Evolutionary conservation across 106 monocot genomes (phyloP), one percentile per base, ranked within the genome.

Genomic region (Posidonia australis): DNA sequence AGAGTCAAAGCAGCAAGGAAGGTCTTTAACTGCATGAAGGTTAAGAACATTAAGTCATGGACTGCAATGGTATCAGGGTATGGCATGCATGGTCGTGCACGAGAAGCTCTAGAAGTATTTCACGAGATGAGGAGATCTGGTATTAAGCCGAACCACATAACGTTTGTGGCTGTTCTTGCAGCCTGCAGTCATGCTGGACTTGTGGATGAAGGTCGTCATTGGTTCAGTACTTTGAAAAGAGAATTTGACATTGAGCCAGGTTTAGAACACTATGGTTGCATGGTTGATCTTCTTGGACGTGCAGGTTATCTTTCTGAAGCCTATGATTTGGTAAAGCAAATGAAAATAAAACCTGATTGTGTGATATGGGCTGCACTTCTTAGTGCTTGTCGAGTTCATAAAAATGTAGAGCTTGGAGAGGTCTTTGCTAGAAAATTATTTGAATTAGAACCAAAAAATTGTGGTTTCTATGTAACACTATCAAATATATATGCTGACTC

Each of bases 191-290:
- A 94, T 64, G 71, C 86, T 3, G 93, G 89, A 9, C 82, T 94
- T 45, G 29, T 84, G 5, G 56, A 82, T 19, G 81, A 94, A 63
- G 93, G 89, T 16, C 65, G 79, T 1, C 55, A 76, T 62, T 86
- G 81, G 79, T 94, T 89, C 68, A 62, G 64, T 21, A 42, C 80
- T 41, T 84, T 94, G 93, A 62, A 71, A 28, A 60, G 64, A 42
- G 77, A 89, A 1, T 89, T 59, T 26, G 48, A 63, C 18, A 80
- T 94, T 25, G 76, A 89, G 7, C 89, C 93, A 17, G 76, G 81
- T 42, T 67, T 94, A n/a, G 93, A 94, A 77, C 93, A 94, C 65
- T 86, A 83, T 54, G 86, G 84, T 27, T 94, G 93, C 76, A 84
- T 94, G 78, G 78, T 89, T 10, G 89, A 94, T 68, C 86, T 94